A percentile compares a stretch with the other conserved stretches of the same genome.
Conservation (phyloP, 345 rosid genomes). For the Crucihimalaya himalaica region DNA sequence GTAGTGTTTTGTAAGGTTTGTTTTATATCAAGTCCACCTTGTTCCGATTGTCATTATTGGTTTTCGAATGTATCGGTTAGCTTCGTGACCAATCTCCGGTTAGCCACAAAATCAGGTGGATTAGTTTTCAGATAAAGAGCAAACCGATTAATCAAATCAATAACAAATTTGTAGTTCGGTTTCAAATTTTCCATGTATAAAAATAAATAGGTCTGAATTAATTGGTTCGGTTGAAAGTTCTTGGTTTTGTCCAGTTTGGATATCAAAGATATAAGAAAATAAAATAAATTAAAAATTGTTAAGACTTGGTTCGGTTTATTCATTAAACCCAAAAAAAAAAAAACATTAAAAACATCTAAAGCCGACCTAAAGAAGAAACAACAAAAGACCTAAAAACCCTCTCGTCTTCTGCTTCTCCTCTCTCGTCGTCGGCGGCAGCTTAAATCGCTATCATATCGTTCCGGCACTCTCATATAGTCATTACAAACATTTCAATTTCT, state of each 20-base stretch:
- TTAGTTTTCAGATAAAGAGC: not conserved
- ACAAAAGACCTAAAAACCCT: conserved; percentile 28
- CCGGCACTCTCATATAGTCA: not conserved
- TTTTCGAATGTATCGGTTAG: not conserved
- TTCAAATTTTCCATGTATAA: not conserved
- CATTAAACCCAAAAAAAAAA: not conserved
- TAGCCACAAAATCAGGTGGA: not conserved
- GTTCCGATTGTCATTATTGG: not conserved
- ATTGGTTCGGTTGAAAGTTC: not conserved
- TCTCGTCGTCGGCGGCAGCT: conserved; percentile 28
- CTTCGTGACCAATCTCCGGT: conserved; percentile 7
- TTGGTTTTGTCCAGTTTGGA: not conserved
- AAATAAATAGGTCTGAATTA: not conserved
- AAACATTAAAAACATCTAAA: not conserved
- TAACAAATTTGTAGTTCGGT: not conserved
- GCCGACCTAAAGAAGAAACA: conserved; percentile 29
- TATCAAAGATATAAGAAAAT: too few species aligned
- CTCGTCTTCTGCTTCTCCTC: not conserved
- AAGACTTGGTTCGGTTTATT: not conserved
- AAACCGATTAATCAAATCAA: not conserved
- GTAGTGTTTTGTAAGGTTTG: not conserved
- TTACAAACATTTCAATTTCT: not conserved
- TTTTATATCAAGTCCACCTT: not conserved
- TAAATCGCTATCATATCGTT: not conserved
- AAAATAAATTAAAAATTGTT: not conserved